phyloP scores from a whole-genome alignment of 2,329 filamentous ascomycete genomes.

The Aspergillus candidus region DNA sequence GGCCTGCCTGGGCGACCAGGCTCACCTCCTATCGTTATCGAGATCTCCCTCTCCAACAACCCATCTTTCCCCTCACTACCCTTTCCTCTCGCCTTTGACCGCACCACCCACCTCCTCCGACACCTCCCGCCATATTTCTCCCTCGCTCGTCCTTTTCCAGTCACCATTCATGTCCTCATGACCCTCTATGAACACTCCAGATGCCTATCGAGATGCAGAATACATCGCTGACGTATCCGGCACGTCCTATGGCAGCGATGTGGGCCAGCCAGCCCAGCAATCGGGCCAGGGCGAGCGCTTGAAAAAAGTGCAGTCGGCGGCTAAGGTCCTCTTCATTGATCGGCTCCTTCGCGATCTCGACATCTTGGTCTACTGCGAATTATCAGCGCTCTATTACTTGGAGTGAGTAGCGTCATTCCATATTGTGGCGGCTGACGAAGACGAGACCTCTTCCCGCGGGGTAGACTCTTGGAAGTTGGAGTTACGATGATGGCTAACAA shows the following conservation, averaged over 20 bases:
- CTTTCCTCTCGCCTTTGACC: not conserved
- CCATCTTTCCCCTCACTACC: slow-evolving; percentile 1
- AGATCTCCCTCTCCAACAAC: slow-evolving; percentile 1
- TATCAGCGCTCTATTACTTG: slow-evolving; percentile 58
- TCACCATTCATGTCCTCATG: slow-evolving; percentile 34
- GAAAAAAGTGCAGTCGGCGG: slow-evolving; percentile 32
- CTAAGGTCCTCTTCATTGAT: slow-evolving; percentile 47
- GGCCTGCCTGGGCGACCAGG: too few species aligned
- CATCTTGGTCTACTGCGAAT: slow-evolving; percentile 55
- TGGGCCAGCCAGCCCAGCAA: slow-evolving; percentile 11
- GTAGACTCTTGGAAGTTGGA: not conserved
- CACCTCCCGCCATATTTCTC: slow-evolving; percentile 2
- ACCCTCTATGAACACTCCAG: slow-evolving; percentile 43
- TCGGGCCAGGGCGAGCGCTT: slow-evolving; percentile 20
- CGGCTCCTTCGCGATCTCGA: slow-evolving; percentile 54
- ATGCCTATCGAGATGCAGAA: slow-evolving; percentile 43
- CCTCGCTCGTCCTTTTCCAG: not conserved
- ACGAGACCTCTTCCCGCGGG: not conserved
- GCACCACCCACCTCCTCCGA: slow-evolving; percentile 1
- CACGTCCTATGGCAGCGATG: slow-evolving; percentile 27
- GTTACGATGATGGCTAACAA: slow-evolving; percentile 7
- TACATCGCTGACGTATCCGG: slow-evolving; percentile 42
- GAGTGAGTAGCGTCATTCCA: slow-evolving; percentile 44
- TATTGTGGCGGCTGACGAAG: too few species aligned
- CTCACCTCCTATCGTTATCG: not conserved